A percentile compares a stretch with the other conserved stretches of the same genome.
phyloP scores from a whole-genome alignment of 306 rosid genomes.

The Calophaca sinica region DNA sequence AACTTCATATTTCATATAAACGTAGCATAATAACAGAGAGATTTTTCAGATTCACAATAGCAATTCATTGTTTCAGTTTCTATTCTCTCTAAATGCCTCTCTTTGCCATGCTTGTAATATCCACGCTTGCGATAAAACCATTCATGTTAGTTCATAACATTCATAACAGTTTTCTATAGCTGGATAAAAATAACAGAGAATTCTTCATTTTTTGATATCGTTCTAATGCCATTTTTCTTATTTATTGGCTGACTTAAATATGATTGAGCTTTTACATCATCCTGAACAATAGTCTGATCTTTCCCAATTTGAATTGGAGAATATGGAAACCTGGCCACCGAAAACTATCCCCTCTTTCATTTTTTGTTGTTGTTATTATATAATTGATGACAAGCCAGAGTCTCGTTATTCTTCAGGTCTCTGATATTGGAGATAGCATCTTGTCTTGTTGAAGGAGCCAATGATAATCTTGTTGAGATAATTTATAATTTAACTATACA shows the following conservation, averaged over 20 bases:
- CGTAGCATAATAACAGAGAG: neutral
- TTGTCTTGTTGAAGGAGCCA: conserved; percentile 78
- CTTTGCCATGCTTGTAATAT: conserved; percentile 3
- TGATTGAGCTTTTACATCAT: conserved; percentile 15
- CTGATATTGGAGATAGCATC: conserved; percentile 75
- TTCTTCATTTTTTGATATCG: conserved; percentile 17
- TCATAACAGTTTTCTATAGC: neutral
- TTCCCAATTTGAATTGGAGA: conserved; percentile 22
- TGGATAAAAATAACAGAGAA: conserved; percentile 26
- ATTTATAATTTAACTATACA: conserved; percentile 62
- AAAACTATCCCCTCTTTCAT: conserved; percentile 33
- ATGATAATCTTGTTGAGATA: conserved; percentile 70
- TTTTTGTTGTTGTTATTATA: conserved; percentile 11
- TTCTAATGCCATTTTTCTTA: conserved; percentile 19
- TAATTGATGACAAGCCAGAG: conserved; percentile 29
- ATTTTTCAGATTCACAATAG: neutral
- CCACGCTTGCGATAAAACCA: neutral
- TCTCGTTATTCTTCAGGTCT: conserved; percentile 59
- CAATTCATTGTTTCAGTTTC: neutral
- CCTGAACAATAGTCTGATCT: neutral
- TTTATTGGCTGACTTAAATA: neutral
- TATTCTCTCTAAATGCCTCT: neutral
- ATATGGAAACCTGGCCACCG: neutral
- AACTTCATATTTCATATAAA: neutral
- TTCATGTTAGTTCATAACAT: neutral